Evolutionary conservation across 1,284 basidiomycete genomes (phyloP).

Genomic region (Ustilago tritici): DNA sequence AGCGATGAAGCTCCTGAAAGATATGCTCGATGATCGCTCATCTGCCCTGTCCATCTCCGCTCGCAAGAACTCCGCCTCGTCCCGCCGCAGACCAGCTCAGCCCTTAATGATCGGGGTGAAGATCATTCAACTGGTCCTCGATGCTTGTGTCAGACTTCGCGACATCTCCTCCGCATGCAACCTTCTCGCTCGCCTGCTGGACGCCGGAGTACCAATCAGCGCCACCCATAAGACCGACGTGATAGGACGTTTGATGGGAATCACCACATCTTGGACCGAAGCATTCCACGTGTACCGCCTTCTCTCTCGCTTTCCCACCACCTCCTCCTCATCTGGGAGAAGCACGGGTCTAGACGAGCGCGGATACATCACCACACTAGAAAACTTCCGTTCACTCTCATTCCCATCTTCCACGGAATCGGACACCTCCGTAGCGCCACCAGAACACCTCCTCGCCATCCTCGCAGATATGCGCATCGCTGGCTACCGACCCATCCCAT

Average conservation of each 20-base stretch:
- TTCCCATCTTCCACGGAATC: conserved; percentile 5
- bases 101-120: conserved; percentile 5
- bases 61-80: not conserved
- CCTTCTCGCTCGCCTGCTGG: conserved; percentile 31
- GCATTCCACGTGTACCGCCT: conserved; percentile 45
- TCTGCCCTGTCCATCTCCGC: not conserved
- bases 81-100: not conserved
- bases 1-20: conserved; percentile 46
- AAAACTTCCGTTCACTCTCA: conserved; percentile 21
- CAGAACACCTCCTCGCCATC: conserved; percentile 80
- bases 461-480: conserved; percentile 83
- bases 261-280: conserved; percentile 40
- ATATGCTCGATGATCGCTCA: conserved; percentile 25
- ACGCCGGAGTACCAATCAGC: conserved; percentile 21
- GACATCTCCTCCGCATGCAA: conserved; percentile 35
- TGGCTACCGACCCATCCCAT: conserved; percentile 75
- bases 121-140: conserved; percentile 39
- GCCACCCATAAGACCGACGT: conserved; percentile 22
- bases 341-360: conserved; percentile 12
- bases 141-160: conserved; percentile 46
- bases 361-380: conserved; percentile 33
- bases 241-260: conserved; percentile 27
- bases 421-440: conserved; percentile 67
- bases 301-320: conserved; percentile 19
- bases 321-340: not conserved